Conservation (phyloP, 345 rosid genomes). For the Lumnitzera littorea region DNA sequence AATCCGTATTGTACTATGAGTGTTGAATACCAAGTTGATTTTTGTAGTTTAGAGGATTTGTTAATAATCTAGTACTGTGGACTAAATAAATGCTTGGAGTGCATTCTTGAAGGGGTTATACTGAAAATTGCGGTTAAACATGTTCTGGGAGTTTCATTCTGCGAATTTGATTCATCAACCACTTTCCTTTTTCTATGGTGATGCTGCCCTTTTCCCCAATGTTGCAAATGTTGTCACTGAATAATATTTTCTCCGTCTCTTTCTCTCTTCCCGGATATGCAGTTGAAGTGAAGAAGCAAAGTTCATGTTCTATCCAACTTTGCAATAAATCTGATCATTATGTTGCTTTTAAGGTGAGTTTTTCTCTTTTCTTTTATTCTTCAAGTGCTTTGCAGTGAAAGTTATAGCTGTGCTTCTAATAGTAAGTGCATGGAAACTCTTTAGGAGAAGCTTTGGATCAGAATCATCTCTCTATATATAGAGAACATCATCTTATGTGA, state of each 20-base stretch:
- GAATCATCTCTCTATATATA: background rate
- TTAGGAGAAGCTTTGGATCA: background rate
- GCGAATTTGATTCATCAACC: background rate
- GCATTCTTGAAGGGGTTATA: no score
- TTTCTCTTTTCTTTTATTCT: background rate
- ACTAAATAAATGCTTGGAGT: no score
- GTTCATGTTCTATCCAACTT: slow-evolving; percentile 38
- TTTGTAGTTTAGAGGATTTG: no score
- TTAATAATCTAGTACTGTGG: no score
- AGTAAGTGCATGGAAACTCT: background rate
- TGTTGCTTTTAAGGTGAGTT: slow-evolving; percentile 51
- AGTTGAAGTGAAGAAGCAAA: slow-evolving; percentile 54
- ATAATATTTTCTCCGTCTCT: background rate
- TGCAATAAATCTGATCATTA: slow-evolving; percentile 37
- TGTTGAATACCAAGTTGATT: no score
- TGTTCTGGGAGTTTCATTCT: background rate
- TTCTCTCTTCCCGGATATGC: background rate
- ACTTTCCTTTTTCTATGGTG: background rate
- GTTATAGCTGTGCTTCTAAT: background rate
- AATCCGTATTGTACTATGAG: no score
- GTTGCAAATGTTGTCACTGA: background rate
- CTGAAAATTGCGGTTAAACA: no score
- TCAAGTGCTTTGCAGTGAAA: background rate
- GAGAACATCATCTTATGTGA: background rate
- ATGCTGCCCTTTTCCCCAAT: background rate